Conservation (phyloP, 2,329 filamentous ascomycete genomes). For the Aspergillaceae sp. region DNA sequence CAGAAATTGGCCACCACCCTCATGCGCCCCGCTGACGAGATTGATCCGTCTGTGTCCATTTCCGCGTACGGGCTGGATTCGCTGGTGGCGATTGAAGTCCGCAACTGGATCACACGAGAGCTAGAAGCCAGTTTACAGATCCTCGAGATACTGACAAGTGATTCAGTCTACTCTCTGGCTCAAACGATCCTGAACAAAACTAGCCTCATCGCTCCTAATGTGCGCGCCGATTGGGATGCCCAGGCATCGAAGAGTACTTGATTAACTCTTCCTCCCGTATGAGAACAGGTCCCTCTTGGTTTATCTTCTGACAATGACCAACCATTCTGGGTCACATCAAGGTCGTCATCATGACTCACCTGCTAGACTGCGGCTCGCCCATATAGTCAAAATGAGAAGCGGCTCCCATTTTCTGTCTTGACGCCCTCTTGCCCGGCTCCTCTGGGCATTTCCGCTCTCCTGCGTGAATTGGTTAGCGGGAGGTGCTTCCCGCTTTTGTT, state of each 20-base stretch:
- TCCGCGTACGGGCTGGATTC: constrained; percentile 20
- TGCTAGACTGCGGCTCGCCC: too few relatives aligned
- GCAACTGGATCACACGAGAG: constrained; percentile 21
- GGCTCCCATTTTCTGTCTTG: too few relatives aligned
- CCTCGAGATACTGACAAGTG: constrained; percentile 20
- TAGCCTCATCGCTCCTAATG: background rate
- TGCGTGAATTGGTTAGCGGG: too few relatives aligned
- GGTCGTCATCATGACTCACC: too few relatives aligned
- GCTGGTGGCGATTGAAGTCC: constrained; percentile 21
- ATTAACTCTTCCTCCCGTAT: background rate
- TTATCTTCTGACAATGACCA: too few relatives aligned
- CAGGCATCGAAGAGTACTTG: background rate
- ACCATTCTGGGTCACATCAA: too few relatives aligned
- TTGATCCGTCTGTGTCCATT: constrained; percentile 12
- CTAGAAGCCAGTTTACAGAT: constrained; percentile 22
- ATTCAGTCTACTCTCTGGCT: constrained; percentile 16
- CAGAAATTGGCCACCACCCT: constrained; percentile 43
- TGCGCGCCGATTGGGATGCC: background rate
- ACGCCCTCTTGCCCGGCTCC: too few relatives aligned
- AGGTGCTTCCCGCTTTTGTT: too few relatives aligned
- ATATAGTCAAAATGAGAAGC: too few relatives aligned
- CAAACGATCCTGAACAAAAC: constrained; percentile 16
- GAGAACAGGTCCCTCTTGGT: too few relatives aligned
- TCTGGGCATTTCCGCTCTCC: too few relatives aligned
- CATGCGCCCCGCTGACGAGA: constrained; percentile 24